phyloP scores from a whole-genome alignment of 208 protist species.

The Phytomonas francai region DNA sequence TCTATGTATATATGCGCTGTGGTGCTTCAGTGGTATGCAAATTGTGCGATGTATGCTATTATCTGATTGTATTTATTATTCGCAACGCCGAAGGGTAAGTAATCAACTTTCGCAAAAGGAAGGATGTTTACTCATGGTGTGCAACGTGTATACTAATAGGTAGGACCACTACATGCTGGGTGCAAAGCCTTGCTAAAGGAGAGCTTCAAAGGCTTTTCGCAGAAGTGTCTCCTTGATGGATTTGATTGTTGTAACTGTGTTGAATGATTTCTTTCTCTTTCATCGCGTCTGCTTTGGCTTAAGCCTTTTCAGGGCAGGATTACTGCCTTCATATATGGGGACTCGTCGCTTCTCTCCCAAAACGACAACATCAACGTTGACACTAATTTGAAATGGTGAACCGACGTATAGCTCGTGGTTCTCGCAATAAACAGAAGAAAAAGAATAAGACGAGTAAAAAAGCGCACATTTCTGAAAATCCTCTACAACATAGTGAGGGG shows the following conservation, averaged over 20 bases:
- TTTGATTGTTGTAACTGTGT: neutral
- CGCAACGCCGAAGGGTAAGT: neutral
- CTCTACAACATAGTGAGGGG: neutral
- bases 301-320: neutral
- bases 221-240: neutral
- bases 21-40: neutral
- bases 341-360: neutral
- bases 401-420: slow-evolving; percentile 22
- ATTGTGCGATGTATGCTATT: neutral
- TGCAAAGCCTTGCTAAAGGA: neutral
- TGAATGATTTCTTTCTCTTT: neutral
- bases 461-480: neutral
- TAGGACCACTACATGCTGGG: neutral
- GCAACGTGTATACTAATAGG: neutral
- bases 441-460: slow-evolving; percentile 14
- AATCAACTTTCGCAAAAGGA: neutral
- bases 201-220: neutral
- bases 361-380: neutral
- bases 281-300: neutral
- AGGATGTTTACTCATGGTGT: neutral
- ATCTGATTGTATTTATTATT: too few species aligned
- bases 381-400: slow-evolving; percentile 21
- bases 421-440: slow-evolving; percentile 29
- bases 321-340: neutral
- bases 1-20: slow-evolving; percentile 4